Base-by-base conservation (phyloP, 768 basidiomycete genomes). In the Arthromyces matolae region DNA sequence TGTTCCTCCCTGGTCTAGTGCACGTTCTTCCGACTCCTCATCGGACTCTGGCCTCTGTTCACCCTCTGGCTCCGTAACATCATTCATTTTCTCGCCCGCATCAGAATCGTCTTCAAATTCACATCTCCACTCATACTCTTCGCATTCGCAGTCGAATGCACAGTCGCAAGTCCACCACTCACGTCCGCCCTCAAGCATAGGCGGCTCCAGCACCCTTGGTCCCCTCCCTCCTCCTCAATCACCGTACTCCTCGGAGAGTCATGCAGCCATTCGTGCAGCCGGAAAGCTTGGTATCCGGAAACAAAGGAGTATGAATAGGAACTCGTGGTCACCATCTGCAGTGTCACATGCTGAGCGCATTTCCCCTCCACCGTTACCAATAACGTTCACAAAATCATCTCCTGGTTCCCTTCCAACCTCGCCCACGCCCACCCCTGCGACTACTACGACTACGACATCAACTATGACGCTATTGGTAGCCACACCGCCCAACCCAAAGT, bases 181-280 rank as follows among this genome's bases (percentile, higher is more conserved):
- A 2, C 42, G 55, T 9, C 52, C 55, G 5, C 47, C 46, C 41
- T 60, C 49, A 28, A 64, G 56, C 33, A 58, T 45, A 45, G 56
- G 40, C 33, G 60, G 53, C 24, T 38, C 51, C 16, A 59, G 55
- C 29, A 60, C 59, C 36, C 47, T 55, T 20, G 47, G 59, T 8
- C 55, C 51, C 36, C 41, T 47, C 27, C 42, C 51, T 6, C 42
- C 53, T 24, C 48, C 45, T 3, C 32, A 49, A 23, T 46, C 44
- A 12, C 39, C 38, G 20, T 42, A 24, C 20, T 52, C 42, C 43
- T 46, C 45, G 18, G 60, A 61, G 41, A 61, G 58, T 12, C 66
- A 66, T 54, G 68, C 71, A 13, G 77, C 76, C 27, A 78, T 80
- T 38, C 73, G 78, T 18, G 77, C 77, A 2, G 80, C 79, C 9